Percentiles rank a stretch among this genome's conserved stretches.
Evolutionary conservation across 2,329 filamentous ascomycete genomes (phyloP).

Genomic region (Venturia asperata): DNA sequence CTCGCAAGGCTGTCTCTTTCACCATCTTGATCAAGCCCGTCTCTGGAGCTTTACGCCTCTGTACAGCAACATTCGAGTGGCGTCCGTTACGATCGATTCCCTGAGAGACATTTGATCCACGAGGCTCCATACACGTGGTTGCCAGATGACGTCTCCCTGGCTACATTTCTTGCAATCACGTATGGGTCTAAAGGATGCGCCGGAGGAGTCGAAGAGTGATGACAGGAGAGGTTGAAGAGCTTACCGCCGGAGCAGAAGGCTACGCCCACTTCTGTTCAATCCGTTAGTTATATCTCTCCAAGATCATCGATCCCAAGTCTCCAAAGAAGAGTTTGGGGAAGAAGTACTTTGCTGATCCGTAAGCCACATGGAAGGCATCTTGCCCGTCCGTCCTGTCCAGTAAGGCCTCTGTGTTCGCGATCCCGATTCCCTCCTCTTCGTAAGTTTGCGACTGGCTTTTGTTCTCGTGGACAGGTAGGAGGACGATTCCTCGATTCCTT

Average conservation of each 20-base stretch:
- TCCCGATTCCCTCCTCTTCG: background rate
- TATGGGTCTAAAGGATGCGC: background rate
- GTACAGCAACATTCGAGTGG: too few relatives aligned
- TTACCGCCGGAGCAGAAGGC: conserved; percentile 96
- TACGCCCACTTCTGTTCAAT: conserved; percentile 79
- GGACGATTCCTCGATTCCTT: background rate
- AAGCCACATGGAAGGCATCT: conserved; percentile 89
- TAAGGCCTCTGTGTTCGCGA: conserved; percentile 1
- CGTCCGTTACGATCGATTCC: too few relatives aligned
- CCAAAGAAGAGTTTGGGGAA: conserved; percentile 11
- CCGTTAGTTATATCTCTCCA: conserved; percentile 23
- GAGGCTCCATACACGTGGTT: background rate
- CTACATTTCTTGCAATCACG: background rate
- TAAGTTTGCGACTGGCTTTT: background rate
- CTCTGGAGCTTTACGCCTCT: background rate
- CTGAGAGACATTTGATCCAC: background rate
- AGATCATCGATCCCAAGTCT: conserved; percentile 20
- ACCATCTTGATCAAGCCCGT: background rate
- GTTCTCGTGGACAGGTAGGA: background rate
- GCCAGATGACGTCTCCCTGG: background rate
- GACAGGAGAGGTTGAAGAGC: conserved; percentile 37
- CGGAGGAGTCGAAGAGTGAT: background rate
- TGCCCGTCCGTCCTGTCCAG: background rate
- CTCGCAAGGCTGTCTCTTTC: background rate
- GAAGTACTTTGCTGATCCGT: conserved; percentile 88